phyloP scores from a whole-genome alignment of 257 asterid genomes.

The Plantago elongata region DNA sequence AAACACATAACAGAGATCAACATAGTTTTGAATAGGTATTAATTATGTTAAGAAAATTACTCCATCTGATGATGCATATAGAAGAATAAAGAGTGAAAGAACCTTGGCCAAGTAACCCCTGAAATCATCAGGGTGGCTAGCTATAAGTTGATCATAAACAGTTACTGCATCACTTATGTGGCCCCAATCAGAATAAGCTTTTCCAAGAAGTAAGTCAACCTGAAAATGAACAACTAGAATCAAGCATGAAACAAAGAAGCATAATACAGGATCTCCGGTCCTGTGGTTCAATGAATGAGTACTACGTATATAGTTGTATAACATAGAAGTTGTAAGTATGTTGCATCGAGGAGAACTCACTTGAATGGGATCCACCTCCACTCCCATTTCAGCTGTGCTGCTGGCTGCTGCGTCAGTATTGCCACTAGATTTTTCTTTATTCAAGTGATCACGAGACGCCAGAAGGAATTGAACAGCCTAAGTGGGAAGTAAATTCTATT shows the following conservation, averaged over 20 bases:
- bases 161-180: slow-evolving; percentile 84
- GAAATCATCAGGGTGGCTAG: slow-evolving; percentile 79
- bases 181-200: slow-evolving; percentile 96
- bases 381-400: slow-evolving; percentile 28
- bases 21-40: neutral
- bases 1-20: slow-evolving; percentile 1
- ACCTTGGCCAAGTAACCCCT: slow-evolving; percentile 99
- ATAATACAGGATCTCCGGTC: neutral
- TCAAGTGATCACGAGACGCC: slow-evolving; percentile 59
- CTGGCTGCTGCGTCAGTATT: slow-evolving; percentile 25
- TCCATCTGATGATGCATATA: slow-evolving; percentile 3
- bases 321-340: slow-evolving; percentile 2
- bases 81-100: slow-evolving; percentile 13
- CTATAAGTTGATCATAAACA: slow-evolving; percentile 79
- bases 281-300: neutral
- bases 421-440: slow-evolving; percentile 35
- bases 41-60: neutral
- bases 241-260: slow-evolving; percentile 1
- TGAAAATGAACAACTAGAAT: slow-evolving; percentile 22
- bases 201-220: slow-evolving; percentile 91
- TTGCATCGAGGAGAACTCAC: slow-evolving; percentile 36
- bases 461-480: slow-evolving; percentile 76
- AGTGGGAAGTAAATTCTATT: slow-evolving; percentile 15
- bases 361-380: slow-evolving; percentile 67
- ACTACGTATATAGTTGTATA: neutral